phyloP scores from a whole-genome alignment of 352 stramenopile species.

The Phytopythium oedochilum region DNA sequence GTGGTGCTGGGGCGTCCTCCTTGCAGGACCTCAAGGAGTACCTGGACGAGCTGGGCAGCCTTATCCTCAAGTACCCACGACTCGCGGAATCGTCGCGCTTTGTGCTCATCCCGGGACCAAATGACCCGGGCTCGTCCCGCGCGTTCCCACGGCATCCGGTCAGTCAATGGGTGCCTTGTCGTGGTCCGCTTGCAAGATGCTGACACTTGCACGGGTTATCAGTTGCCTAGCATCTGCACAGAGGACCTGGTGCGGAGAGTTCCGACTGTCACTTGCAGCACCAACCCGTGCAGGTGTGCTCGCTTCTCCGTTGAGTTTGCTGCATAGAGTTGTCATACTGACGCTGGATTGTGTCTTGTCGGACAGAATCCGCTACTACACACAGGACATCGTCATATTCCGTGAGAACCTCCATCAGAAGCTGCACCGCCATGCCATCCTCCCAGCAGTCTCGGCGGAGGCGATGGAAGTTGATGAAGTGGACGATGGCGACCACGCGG shows the following conservation, averaged over 20 bases:
- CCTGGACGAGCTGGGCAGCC: slow-evolving; percentile 85
- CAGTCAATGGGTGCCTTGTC: not conserved
- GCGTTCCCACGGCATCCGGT: slow-evolving; percentile 82
- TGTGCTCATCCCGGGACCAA: slow-evolving; percentile 89
- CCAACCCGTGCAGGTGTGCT: slow-evolving; percentile 87
- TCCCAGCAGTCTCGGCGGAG: slow-evolving; percentile 39
- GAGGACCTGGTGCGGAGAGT: slow-evolving; percentile 62
- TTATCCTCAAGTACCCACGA: slow-evolving; percentile 87
- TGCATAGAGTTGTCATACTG: not conserved
- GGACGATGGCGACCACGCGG: slow-evolving; percentile 16
- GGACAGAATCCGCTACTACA: slow-evolving; percentile 86
- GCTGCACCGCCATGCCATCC: slow-evolving; percentile 83
- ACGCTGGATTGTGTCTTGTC: not conserved
- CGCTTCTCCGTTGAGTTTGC: not conserved
- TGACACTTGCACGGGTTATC: not conserved
- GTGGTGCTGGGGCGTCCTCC: slow-evolving; percentile 55
- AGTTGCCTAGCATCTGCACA: slow-evolving; percentile 72
- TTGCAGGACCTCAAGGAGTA: slow-evolving; percentile 83
- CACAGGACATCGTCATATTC: slow-evolving; percentile 92
- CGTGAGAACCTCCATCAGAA: slow-evolving; percentile 90
- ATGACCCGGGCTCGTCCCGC: slow-evolving; percentile 83
- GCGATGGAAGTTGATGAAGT: slow-evolving; percentile 29
- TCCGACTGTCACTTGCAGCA: slow-evolving; percentile 79
- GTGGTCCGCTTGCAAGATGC: no score
- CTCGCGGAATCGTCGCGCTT: slow-evolving; percentile 86